Evolutionary conservation across 305 asterid genomes (phyloP), one percentile per base, ranked within the genome.

Genomic region (Fraxinus sp.): DNA sequence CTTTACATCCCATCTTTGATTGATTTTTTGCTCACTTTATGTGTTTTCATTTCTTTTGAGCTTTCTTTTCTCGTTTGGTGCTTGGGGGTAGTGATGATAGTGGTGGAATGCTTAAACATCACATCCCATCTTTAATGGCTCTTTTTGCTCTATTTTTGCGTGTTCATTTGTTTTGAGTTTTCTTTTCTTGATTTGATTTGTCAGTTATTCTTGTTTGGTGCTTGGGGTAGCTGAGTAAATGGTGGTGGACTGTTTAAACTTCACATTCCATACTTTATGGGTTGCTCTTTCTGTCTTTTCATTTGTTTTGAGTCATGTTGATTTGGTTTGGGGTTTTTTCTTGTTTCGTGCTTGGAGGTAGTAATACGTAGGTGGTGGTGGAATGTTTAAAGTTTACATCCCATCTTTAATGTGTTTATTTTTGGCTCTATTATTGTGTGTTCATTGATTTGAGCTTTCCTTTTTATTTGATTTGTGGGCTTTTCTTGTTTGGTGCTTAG

Each of bases 191-290:
- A 22, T 37, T 52, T 79, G 4, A 33, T 41, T 74, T 72, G 55
- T 57, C 13, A 72, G 9, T 37, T 3, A 37, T 81, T 78, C 62
- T 26, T 71, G 43, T 24, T 85, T 81, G 52, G 81, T 59, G 70
- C 77, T 68, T 71, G 37, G 11, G 24, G 71, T 22, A 62, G 41
- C 66, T 52, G 77, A 81, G 85, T 14, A 26, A 30, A 76, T 37
- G 68, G 72, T 79, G 78, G 80, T 33, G 87, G 28, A 26, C 28
- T 26, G 28, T 88, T 85, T 57, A 81, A 85, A 16, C 83, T 70
- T 1, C 11, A 7, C 10, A 20, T 59, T 11, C 24, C 10, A 37
- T 36, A 37, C 43, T 59, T 8, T 1, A 59, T 2, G 32, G 52
- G 16, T 41, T 41, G 14, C 49, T 41, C 49, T 43, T 41, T 41